Conservation (phyloP, 768 basidiomycete species). For the Boletus vinaceobasis region DNA sequence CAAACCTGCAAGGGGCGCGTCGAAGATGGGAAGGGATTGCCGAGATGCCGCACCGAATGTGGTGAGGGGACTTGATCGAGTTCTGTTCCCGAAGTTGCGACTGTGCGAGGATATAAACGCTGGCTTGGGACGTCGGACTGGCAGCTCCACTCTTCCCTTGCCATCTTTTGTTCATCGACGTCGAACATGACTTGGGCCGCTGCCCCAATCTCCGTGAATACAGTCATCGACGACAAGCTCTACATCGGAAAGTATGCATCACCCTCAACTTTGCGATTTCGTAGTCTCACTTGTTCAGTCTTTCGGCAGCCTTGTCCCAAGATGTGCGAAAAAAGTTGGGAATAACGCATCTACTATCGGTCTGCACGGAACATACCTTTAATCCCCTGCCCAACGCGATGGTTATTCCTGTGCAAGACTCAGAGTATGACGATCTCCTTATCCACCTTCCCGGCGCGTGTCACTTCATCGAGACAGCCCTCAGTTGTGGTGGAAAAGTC, state of each 20-base stretch:
- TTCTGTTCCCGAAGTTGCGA: neutral
- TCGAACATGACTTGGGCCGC: conserved; percentile 28
- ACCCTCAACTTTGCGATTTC: neutral
- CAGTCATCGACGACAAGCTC: conserved; percentile 31
- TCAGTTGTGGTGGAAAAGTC: conserved; percentile 50
- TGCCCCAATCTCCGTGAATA: conserved; percentile 23
- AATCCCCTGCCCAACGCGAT: conserved; percentile 36
- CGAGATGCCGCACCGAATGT: conserved; percentile 20
- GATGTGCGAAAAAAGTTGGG: conserved; percentile 32
- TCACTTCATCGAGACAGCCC: conserved; percentile 58
- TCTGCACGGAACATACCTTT: conserved; percentile 53
- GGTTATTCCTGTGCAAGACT: conserved; percentile 40
- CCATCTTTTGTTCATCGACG: neutral
- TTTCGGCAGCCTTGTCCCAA: conserved; percentile 33
- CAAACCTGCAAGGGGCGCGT: neutral
- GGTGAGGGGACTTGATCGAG: neutral
- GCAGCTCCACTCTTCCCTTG: conserved; percentile 14
- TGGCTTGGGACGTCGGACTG: neutral
- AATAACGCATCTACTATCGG: conserved; percentile 55
- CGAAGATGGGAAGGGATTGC: conserved; percentile 10
- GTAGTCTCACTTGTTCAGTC: conserved; percentile 16
- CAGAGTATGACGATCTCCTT: conserved; percentile 54
- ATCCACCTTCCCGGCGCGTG: conserved; percentile 61
- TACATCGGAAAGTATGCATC: conserved; percentile 37
- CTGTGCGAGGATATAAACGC: conserved; percentile 17